Evolutionary conservation across 192 early-diverging fungal genomes (phyloP).

Genomic region (Geosiphon pyriformis): DNA sequence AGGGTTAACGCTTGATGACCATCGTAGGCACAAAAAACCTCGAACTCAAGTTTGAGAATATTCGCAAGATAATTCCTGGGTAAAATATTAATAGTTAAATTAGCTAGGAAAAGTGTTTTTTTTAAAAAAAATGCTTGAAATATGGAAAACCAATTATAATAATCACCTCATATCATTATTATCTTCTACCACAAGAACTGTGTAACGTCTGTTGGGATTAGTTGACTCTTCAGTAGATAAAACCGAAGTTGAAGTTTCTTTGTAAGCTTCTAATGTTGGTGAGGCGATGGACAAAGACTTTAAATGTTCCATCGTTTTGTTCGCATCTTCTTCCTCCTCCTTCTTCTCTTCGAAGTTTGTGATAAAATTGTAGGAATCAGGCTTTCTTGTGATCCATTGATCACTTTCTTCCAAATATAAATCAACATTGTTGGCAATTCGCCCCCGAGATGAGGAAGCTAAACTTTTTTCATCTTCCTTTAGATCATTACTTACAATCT

Average conservation of each 20-base stretch:
- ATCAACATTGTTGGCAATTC: conserved; percentile 3
- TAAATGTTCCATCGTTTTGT: too few species aligned
- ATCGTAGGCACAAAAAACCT: conserved; percentile 31
- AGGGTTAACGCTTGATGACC: conserved; percentile 32
- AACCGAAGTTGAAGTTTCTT: too few species aligned
- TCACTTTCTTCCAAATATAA: conserved; percentile 30
- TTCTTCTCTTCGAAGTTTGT: too few species aligned
- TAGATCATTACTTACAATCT: too few species aligned
- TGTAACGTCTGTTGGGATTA: too few species aligned
- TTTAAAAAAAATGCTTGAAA: background rate
- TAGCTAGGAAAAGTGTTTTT: background rate
- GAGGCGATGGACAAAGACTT: too few species aligned
- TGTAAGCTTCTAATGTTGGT: conserved; percentile 24
- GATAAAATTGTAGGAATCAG: too few species aligned
- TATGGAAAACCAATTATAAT: background rate
- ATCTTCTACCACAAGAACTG: conserved; percentile 39
- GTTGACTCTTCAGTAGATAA: too few species aligned
- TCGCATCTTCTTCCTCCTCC: too few species aligned
- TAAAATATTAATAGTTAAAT: background rate
- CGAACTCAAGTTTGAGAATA: conserved; percentile 34
- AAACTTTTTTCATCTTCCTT: too few species aligned
- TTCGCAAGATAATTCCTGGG: conserved; percentile 23
- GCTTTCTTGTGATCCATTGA: conserved; percentile 35
- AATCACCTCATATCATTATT: conserved; percentile 42
- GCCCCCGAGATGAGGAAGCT: too few species aligned